Percentiles rank a stretch among this genome's conserved stretches.
These are phyloP conservation scores for Centaurea solstitialis DNA, from an alignment of 129 eudicot species.

Conservation along the genomic window DNA sequence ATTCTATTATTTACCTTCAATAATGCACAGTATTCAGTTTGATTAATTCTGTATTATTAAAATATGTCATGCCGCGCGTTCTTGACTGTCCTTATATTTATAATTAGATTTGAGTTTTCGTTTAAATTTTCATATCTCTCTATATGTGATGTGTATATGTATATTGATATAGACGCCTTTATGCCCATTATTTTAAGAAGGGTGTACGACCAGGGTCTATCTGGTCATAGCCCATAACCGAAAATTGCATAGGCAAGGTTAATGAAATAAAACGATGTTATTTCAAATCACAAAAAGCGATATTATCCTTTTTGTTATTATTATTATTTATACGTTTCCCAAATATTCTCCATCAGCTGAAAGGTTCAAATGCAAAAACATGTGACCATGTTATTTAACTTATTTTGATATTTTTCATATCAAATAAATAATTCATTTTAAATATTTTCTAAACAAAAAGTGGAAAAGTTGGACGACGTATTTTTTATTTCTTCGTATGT, in stretches of 20 bases:
- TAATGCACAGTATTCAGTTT: no score
- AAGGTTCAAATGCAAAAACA: slow-evolving; percentile 7
- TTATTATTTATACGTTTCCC: not conserved
- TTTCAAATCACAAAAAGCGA: not conserved
- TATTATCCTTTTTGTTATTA: not conserved
- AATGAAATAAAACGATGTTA: not conserved
- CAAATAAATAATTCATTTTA: not conserved
- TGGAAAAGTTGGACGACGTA: not conserved
- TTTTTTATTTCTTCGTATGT: not conserved
- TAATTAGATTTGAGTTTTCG: no score
- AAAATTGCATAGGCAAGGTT: not conserved
- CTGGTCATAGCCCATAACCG: not conserved
- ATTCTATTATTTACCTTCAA: no score
- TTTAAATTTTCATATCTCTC: no score
- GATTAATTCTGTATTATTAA: no score
- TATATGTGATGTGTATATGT: no score
- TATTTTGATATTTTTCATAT: not conserved
- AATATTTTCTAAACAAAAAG: not conserved
- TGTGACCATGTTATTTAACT: no score
- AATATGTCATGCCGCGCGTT: no score
- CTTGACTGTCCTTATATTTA: no score
- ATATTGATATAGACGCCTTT: not conserved
- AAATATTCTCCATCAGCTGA: not conserved
- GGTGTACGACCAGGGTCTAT: not conserved
- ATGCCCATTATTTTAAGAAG: not conserved